These are phyloP conservation scores for Zymoseptoria crescenta DNA, from an alignment of 2,329 filamentous ascomycete genomes.

Conservation along the genomic window DNA sequence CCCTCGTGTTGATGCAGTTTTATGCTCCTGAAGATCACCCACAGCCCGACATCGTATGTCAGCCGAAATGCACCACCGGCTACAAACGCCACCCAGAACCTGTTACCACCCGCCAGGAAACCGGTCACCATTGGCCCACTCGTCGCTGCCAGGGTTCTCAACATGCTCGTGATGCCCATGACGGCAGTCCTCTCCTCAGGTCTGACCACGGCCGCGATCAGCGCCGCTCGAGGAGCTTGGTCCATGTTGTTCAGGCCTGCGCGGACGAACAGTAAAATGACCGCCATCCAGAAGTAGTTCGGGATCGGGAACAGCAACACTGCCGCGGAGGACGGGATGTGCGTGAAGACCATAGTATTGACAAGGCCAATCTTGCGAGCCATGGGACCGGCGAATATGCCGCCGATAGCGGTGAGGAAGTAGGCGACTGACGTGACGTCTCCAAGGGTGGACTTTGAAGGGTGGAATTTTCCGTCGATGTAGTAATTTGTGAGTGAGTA, in stretches of 20 bases:
- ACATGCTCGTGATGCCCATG: constrained; percentile 59
- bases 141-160: constrained; percentile 53
- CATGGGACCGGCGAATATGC: constrained; percentile 51
- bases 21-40: constrained; percentile 52
- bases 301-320: constrained; percentile 55
- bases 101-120: constrained; percentile 43
- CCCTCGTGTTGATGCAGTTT: constrained; percentile 33
- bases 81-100: constrained; percentile 57
- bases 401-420: constrained; percentile 36
- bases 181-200: constrained; percentile 59
- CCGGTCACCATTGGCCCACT: constrained; percentile 50
- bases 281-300: constrained; percentile 43
- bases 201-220: constrained; percentile 59
- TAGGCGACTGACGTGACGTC: constrained; percentile 46
- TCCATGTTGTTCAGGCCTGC: constrained; percentile 62
- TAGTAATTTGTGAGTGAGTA: constrained; percentile 47
- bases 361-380: constrained; percentile 55
- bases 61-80: constrained; percentile 47
- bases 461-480: constrained; percentile 47
- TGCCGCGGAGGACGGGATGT: constrained; percentile 53
- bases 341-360: constrained; percentile 58
- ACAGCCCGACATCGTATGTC: constrained; percentile 52
- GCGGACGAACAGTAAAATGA: constrained; percentile 51
- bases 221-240: constrained; percentile 57
- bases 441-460: constrained; percentile 47